phyloP scores from a whole-genome alignment of 78 protist species.

The Guillardia theta region DNA sequence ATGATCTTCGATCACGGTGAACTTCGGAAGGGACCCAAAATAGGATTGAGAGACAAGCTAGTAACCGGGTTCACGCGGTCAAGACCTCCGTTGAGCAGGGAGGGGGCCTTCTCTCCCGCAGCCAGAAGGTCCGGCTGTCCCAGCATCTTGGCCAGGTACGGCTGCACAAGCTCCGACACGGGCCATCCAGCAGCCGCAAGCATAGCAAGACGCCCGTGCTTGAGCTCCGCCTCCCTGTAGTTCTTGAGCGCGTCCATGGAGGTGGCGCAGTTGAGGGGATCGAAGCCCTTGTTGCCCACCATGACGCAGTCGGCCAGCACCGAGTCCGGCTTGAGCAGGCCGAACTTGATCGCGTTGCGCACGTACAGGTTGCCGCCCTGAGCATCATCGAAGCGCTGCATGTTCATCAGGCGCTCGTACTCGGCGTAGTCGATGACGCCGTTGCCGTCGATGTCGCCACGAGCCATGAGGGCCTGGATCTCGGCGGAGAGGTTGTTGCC shows the following conservation, averaged over 20 bases:
- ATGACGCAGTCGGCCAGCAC: background rate
- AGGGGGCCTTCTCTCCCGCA: background rate
- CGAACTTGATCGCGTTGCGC: background rate
- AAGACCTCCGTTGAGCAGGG: constrained; percentile 28
- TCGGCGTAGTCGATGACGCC: constrained; percentile 26
- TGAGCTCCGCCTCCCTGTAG: constrained; percentile 47
- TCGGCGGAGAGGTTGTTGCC: background rate
- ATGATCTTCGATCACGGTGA: too few species aligned
- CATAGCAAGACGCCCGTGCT: constrained; percentile 51
- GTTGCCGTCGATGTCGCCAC: constrained; percentile 11
- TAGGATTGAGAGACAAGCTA: background rate
- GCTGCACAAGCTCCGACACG: constrained; percentile 29
- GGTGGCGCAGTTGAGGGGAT: background rate
- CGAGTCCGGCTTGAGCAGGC: background rate
- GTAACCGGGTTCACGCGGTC: background rate
- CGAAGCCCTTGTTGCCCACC: constrained; percentile 39
- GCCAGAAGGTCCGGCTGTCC: background rate
- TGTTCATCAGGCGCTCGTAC: constrained; percentile 41
- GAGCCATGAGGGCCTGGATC: background rate
- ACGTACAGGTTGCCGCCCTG: constrained; percentile 26
- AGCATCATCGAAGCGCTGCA: background rate
- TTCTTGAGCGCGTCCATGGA: background rate
- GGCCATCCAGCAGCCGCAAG: constrained; percentile 52
- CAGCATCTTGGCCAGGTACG: background rate
- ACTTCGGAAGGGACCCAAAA: too few species aligned